Evolutionary conservation across 306 rosid genomes (phyloP).

Genomic region (Pueraria montana): DNA sequence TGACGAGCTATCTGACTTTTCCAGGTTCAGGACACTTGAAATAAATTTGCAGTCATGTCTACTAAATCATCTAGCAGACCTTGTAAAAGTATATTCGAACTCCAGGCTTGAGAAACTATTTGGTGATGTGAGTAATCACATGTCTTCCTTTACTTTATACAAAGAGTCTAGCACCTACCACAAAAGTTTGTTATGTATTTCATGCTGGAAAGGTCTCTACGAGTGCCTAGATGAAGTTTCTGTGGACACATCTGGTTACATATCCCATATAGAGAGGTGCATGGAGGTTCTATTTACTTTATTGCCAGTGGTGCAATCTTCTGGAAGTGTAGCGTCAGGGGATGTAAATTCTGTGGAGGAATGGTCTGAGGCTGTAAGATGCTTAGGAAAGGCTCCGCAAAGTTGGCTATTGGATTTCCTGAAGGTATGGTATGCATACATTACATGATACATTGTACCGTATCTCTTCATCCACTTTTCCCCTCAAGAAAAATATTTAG

Average conservation of each 20-base stretch:
- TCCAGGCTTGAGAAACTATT: conserved; percentile 84
- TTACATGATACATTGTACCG: conserved; percentile 27
- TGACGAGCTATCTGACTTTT: conserved; percentile 85
- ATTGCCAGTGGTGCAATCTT: conserved; percentile 64
- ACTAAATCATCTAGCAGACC: conserved; percentile 78
- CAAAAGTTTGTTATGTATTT: conserved; percentile 60
- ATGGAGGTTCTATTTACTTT: conserved; percentile 83
- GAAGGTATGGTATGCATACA: conserved; percentile 71
- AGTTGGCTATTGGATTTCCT: conserved; percentile 79
- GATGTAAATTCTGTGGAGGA: conserved; percentile 58
- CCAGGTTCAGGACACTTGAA: conserved; percentile 83
- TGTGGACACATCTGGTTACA: conserved; percentile 64
- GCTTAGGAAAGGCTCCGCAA: conserved; percentile 84
- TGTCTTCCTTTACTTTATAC: conserved; percentile 61
- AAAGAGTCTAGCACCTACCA: conserved; percentile 52
- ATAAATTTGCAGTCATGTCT: conserved; percentile 76
- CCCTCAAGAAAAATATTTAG: conserved; percentile 11
- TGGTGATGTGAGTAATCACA: conserved; percentile 63
- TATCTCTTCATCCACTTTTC: conserved; percentile 35
- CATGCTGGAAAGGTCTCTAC: conserved; percentile 94
- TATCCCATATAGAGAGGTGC: conserved; percentile 73
- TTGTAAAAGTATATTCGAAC: conserved; percentile 78
- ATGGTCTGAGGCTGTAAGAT: conserved; percentile 81
- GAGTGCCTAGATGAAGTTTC: conserved; percentile 81
- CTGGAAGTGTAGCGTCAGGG: conserved; percentile 37